These are phyloP conservation scores for Bryoerythrophyllum caledonicum DNA, from an alignment of 225 moss, liverwort and hornwort species.

Conservation along the genomic window DNA sequence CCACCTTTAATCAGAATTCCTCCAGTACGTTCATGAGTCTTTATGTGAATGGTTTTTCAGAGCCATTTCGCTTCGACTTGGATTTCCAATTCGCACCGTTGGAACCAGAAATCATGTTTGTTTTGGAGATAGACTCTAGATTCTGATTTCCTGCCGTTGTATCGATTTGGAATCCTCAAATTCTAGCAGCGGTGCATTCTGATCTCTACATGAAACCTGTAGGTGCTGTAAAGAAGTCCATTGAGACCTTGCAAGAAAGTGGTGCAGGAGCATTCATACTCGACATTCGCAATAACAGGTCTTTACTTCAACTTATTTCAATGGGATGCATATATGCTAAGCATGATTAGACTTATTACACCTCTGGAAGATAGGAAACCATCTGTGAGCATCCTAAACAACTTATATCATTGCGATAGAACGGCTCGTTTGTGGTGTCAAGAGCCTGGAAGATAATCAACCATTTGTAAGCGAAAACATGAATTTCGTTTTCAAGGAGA, in stretches of 20 bases:
- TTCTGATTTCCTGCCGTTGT: not conserved
- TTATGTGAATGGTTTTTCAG: constrained; percentile 5
- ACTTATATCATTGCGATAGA: too few species aligned
- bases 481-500: not conserved
- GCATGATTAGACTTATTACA: not conserved
- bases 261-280: constrained; percentile 90
- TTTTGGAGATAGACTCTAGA: not conserved
- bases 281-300: constrained; percentile 99
- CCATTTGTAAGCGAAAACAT: not conserved
- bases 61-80: not conserved
- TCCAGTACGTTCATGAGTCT: constrained; percentile 51
- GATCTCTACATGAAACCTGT: constrained; percentile 2
- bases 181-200: constrained; percentile 10
- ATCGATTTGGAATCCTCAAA: not conserved
- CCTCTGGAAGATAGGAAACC: not conserved
- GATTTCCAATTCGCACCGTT: constrained; percentile 2
- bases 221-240: constrained; percentile 90
- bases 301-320: not conserved
- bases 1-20: constrained; percentile 96
- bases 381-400: not conserved
- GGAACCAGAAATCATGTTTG: not conserved
- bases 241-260: constrained; percentile 73
- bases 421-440: not conserved
- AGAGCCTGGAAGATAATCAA: constrained; percentile 5
- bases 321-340: not conserved